phyloP scores from a whole-genome alignment of 2,329 filamentous ascomycete species.

The Colletotrichum paranaense region DNA sequence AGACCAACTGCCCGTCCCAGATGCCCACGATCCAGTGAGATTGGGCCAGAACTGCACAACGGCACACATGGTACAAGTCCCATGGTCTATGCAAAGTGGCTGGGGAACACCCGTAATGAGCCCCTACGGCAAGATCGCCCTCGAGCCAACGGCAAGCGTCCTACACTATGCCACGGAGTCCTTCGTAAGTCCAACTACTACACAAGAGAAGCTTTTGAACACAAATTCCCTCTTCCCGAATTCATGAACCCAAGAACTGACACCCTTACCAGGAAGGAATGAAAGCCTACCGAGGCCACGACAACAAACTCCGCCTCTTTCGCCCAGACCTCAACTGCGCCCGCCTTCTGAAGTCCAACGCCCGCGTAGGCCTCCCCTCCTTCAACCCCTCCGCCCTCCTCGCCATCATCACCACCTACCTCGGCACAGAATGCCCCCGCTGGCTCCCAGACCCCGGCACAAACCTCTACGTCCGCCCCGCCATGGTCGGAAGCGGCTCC shows the following conservation, averaged over 20 bases:
- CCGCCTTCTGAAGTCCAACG: conserved; percentile 60
- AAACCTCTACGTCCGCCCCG: conserved; percentile 74
- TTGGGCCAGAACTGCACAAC: conserved; percentile 39
- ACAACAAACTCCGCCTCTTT: conserved; percentile 74
- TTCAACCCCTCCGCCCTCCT: conserved; percentile 73
- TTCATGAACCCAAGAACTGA: too few species aligned
- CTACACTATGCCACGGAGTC: conserved; percentile 83
- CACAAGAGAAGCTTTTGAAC: too few species aligned
- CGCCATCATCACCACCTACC: conserved; percentile 70
- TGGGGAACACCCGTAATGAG: conserved; percentile 75
- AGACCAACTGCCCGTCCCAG: background rate
- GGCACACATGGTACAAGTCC: conserved; percentile 76
- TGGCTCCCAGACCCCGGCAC: conserved; percentile 70
- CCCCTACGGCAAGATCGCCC: conserved; percentile 73
- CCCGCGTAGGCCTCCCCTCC: conserved; percentile 72
- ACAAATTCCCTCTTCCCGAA: too few species aligned
- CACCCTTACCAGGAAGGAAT: conserved; percentile 61
- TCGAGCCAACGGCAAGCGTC: conserved; percentile 76
- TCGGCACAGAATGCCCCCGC: conserved; percentile 65
- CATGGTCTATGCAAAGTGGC: conserved; percentile 69
- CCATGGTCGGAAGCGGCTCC: conserved; percentile 71
- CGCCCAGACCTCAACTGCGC: conserved; percentile 71
- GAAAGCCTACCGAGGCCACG: conserved; percentile 78
- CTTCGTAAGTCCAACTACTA: conserved; percentile 53
- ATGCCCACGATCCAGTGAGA: conserved; percentile 2